Base-by-base conservation (phyloP, 352 stramenopile species). In the Globisporangium splendens region DNA sequence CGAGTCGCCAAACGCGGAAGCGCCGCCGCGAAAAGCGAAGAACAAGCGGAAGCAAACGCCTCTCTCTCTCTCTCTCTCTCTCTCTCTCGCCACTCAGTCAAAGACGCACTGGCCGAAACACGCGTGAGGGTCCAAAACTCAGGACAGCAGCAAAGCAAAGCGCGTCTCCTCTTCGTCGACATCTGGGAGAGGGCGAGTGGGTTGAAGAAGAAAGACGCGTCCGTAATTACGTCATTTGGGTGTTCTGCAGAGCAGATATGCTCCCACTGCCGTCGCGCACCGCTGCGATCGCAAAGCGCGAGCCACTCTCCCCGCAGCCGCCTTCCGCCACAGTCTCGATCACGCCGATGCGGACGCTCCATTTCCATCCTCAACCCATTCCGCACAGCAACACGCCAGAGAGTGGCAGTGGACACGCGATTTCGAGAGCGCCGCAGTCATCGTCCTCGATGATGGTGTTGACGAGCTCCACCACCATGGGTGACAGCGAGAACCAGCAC, bases 221-320 rank as follows among this genome's bases (percentile, higher is more conserved):
- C 22, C n/a, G 54, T 61, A 61, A 61, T 61, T 61, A 61, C 54
- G 54, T 61, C 54, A 61, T 47, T 54, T 41, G 7, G 35, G 7
- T 13, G 7, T 12, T 14, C 11, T 6, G 21, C 42, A 13, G 18
- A 17, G 35, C 54, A 42, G n/a, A 31, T 31, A 57, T 58, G 57
- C 56, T 63, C 49, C 56, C 49, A 42, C 54, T 48, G 28, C 28
- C 39, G 39, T 44, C 39, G 10, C 39, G 39, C 12, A 10, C 39
- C 39, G 39, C 39, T 44, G 13, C n/a, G 39, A 10, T 35, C 46
- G 24, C 54, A 21, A 61, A 61, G 55, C 46, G 55, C 46, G 55
- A 55, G 56, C 13, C 24, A 35, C 47, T 42, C 51, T 57, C 51
- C 8, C 51, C 51, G 10, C 51, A 56, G 20, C 20, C 38, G 11